Conservation (phyloP, 2,329 filamentous ascomycete species). For the Peltaster fructicola region DNA sequence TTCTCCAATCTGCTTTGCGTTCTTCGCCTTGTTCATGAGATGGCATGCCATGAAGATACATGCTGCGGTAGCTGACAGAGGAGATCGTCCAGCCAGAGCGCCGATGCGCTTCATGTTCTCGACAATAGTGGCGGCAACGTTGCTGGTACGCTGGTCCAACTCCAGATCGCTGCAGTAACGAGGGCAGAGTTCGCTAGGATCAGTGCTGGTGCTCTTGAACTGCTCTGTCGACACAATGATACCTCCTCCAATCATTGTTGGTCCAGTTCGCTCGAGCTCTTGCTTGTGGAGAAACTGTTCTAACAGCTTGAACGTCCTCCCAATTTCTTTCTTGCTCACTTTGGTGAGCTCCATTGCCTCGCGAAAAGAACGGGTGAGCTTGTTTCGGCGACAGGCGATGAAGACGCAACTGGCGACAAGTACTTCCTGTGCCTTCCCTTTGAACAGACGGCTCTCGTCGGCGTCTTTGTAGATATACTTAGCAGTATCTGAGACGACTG, state of each 20-base stretch:
- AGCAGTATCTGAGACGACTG: constrained; percentile 68
- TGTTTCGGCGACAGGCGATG: constrained; percentile 83
- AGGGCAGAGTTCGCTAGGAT: constrained; percentile 44
- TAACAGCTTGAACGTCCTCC: constrained; percentile 80
- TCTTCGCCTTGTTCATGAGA: constrained; percentile 60
- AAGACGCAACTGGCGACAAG: constrained; percentile 96
- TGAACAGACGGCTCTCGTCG: constrained; percentile 83
- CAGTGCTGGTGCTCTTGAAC: constrained; percentile 15
- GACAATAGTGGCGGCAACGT: constrained; percentile 63
- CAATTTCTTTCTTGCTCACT: constrained; percentile 94
- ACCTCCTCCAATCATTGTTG: constrained; percentile 29
- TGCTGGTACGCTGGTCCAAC: constrained; percentile 57
- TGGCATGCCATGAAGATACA: constrained; percentile 94
- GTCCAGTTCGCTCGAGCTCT: constrained; percentile 36
- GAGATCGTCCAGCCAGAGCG: constrained; percentile 78
- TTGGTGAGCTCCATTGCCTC: constrained; percentile 89
- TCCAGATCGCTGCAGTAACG: constrained; percentile 78
- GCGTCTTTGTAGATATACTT: constrained; percentile 93
- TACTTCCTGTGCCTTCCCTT: constrained; percentile 84
- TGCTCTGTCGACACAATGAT: constrained; percentile 12
- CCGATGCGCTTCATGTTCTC: constrained; percentile 59
- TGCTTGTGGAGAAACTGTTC: constrained; percentile 73
- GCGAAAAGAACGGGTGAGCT: constrained; percentile 73
- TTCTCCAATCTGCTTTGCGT: constrained; percentile 69
- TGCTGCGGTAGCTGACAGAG: constrained; percentile 80